Evolutionary conservation across 306 rosid genomes (phyloP).

Genomic region (Senna siamea): DNA sequence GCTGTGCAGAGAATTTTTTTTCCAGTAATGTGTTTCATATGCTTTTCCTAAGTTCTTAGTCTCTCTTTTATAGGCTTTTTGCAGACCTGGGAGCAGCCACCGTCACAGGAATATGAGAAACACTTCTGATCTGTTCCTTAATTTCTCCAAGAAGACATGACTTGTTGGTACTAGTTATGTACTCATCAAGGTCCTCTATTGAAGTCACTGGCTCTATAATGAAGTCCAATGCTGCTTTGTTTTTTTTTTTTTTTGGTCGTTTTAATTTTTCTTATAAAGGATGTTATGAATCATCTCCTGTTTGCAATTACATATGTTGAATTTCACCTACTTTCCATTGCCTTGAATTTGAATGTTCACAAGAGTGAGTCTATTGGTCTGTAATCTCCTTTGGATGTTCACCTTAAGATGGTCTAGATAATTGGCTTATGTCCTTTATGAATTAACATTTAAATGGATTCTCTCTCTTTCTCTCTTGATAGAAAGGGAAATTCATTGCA

Average conservation of each 20-base stretch:
- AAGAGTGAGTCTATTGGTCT: neutral
- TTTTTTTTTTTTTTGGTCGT: neutral
- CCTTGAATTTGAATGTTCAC: neutral
- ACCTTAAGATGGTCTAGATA: neutral
- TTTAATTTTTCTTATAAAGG: slow-evolving; percentile 19
- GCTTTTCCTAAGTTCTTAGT: slow-evolving; percentile 24
- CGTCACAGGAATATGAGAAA: slow-evolving; percentile 77
- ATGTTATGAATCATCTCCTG: slow-evolving; percentile 38
- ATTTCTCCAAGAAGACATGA: slow-evolving; percentile 40
- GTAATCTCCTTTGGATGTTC: slow-evolving; percentile 15
- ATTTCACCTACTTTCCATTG: slow-evolving; percentile 17
- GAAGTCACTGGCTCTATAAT: slow-evolving; percentile 37
- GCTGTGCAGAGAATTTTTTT: neutral
- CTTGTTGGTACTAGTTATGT: slow-evolving; percentile 53
- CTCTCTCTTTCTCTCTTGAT: neutral
- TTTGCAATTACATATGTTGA: slow-evolving; percentile 40
- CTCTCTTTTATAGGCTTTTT: slow-evolving; percentile 59
- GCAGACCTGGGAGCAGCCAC: slow-evolving; percentile 84
- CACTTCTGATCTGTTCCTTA: slow-evolving; percentile 57
- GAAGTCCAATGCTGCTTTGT: slow-evolving; percentile 40
- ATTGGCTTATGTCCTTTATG: neutral
- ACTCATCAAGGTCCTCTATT: slow-evolving; percentile 37
- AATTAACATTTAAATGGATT: neutral
- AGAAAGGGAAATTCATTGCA: neutral
- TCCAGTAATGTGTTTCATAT: slow-evolving; percentile 1